Conservation (phyloP, 2,329 filamentous ascomycete species). For the Fusarium avenaceum region DNA sequence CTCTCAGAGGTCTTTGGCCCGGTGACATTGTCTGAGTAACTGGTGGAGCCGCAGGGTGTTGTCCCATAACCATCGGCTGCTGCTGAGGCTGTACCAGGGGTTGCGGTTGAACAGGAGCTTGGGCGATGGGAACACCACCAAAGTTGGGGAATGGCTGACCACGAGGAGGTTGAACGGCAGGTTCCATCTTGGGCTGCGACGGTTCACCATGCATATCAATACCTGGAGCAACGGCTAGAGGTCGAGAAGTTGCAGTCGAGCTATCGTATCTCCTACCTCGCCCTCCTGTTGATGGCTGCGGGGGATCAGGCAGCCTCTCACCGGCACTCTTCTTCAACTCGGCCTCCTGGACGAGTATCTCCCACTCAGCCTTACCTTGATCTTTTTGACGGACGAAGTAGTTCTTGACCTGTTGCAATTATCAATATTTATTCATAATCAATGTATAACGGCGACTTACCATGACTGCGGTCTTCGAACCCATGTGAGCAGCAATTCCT, state of each 20-base stretch:
- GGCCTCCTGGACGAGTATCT: conserved; percentile 70
- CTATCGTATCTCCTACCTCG: conserved; percentile 66
- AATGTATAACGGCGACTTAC: conserved; percentile 60
- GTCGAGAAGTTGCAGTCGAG: conserved; percentile 55
- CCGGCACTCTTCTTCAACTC: conserved; percentile 68
- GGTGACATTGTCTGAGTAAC: conserved; percentile 64
- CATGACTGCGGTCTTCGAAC: conserved; percentile 89
- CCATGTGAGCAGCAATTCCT: conserved; percentile 82
- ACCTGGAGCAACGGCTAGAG: conserved; percentile 63
- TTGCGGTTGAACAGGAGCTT: conserved; percentile 55
- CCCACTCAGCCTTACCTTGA: conserved; percentile 70
- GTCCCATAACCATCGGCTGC: conserved; percentile 52
- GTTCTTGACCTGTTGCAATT: conserved; percentile 71
- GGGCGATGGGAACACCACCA: conserved; percentile 61
- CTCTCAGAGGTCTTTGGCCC: conserved; percentile 58
- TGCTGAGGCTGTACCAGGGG: conserved; percentile 48
- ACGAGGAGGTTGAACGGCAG: conserved; percentile 50
- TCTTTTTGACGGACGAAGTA: conserved; percentile 76
- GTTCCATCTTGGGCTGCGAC: conserved; percentile 62
- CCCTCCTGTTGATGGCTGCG: conserved; percentile 64
- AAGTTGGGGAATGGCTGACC: conserved; percentile 59
- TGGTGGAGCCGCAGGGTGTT: conserved; percentile 56
- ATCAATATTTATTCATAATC: conserved; percentile 19
- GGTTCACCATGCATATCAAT: conserved; percentile 62
- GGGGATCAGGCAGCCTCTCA: conserved; percentile 72